A percentile compares a stretch with the other conserved stretches of the same genome.
Evolutionary conservation across 1,284 basidiomycete species (phyloP).

Genomic region (Phylloporus sp.): DNA sequence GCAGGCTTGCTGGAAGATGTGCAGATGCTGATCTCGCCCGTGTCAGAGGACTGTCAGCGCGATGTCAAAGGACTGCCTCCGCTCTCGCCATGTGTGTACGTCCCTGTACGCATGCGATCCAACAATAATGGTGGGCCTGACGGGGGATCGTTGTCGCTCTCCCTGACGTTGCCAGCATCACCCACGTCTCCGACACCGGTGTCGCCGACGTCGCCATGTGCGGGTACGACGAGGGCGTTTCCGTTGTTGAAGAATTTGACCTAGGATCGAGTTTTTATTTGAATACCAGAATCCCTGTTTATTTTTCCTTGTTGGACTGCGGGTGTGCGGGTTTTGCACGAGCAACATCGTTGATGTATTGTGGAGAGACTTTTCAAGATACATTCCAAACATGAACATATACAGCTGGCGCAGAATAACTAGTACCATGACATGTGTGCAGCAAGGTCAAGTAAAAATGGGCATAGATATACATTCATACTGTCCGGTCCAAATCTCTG

Average conservation of each 20-base stretch:
- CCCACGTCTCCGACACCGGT: constrained; percentile 10
- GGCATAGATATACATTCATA: not conserved
- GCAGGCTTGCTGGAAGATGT: constrained; percentile 21
- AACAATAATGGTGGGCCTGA: constrained; percentile 8
- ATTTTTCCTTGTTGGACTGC: not conserved
- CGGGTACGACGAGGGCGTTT: constrained; percentile 14
- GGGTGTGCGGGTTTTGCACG: no score
- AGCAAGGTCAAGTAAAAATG: not conserved
- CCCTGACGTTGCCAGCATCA: constrained; percentile 3
- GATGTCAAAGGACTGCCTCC: constrained; percentile 26
- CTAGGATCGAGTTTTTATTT: not conserved
- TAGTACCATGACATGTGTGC: no score
- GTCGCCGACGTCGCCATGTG: constrained; percentile 27
- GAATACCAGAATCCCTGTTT: not conserved
- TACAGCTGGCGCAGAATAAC: no score
- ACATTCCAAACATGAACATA: no score
- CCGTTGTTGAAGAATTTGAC: constrained; percentile 11
- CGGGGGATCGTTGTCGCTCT: constrained; percentile 3
- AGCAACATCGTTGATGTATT: not conserved
- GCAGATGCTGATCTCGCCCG: constrained; percentile 20
- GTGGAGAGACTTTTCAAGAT: no score
- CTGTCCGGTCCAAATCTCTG: not conserved
- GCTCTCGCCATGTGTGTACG: constrained; percentile 61
- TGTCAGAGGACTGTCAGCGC: constrained; percentile 8
- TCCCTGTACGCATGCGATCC: constrained; percentile 56